Evolutionary conservation across 1,139 yeast genomes (phyloP).

Genomic region (Candida buenavistaensis): DNA sequence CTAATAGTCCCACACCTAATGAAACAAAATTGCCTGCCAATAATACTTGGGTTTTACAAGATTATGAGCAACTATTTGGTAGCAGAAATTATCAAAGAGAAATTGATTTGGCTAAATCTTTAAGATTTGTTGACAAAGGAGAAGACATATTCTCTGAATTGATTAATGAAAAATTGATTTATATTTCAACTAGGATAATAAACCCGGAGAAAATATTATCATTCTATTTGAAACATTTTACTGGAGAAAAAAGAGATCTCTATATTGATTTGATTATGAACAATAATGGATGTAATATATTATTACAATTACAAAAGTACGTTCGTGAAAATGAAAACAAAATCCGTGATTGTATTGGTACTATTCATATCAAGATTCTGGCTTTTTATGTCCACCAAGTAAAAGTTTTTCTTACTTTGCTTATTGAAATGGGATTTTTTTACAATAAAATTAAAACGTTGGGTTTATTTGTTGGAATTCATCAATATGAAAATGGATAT

Average conservation of each 20-base stretch:
- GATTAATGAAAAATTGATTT: constrained; percentile 9
- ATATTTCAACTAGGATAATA: constrained; percentile 14
- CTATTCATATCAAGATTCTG: constrained; percentile 13
- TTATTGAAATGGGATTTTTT: constrained; percentile 8
- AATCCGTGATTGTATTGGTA: constrained; percentile 5
- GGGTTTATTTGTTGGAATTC: constrained; percentile 15
- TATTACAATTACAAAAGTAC: constrained; percentile 14
- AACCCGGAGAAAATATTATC: constrained; percentile 12
- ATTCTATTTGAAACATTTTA: constrained; percentile 6
- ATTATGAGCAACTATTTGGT: constrained; percentile 15
- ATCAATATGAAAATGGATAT: constrained; percentile 13
- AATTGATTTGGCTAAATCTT: constrained; percentile 11
- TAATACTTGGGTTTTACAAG: constrained; percentile 13
- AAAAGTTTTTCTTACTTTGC: constrained; percentile 8
- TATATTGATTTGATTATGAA: constrained; percentile 16
- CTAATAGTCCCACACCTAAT: constrained; percentile 6
- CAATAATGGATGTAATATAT: constrained; percentile 14
- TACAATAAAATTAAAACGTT: constrained; percentile 13
- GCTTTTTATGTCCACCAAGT: constrained; percentile 13
- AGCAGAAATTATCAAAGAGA: constrained; percentile 10
- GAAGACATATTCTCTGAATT: constrained; percentile 7
- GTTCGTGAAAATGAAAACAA: constrained; percentile 6
- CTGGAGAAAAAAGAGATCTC: constrained; percentile 6
- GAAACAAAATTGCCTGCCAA: constrained; percentile 5
- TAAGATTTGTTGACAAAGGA: constrained; percentile 10